These are phyloP conservation scores for Penicillium macrosclerotiorum DNA, from an alignment of 495 filamentous ascomycete species.

Conservation along the genomic window DNA sequence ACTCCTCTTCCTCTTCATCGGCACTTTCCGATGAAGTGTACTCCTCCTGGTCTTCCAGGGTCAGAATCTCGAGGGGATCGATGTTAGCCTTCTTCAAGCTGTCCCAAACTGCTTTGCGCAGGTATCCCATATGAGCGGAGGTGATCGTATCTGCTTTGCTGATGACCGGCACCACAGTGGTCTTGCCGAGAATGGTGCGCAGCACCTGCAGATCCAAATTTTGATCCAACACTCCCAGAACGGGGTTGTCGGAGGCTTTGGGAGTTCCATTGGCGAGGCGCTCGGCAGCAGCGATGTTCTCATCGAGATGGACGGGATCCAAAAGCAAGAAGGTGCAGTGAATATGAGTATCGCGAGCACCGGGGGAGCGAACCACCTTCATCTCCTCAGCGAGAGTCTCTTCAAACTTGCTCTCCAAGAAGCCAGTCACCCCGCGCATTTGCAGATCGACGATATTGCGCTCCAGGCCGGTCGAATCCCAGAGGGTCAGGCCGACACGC, in stretches of 20 bases:
- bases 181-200: slow-evolving; percentile 86
- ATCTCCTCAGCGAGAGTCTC: slow-evolving; percentile 97
- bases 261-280: slow-evolving; percentile 53
- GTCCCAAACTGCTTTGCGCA: slow-evolving; percentile 87
- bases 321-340: slow-evolving; percentile 93
- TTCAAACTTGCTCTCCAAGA: slow-evolving; percentile 97
- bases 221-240: slow-evolving; percentile 72
- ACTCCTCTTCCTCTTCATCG: slow-evolving; percentile 47
- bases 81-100: slow-evolving; percentile 82
- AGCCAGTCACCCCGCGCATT: slow-evolving; percentile 82
- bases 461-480: slow-evolving; percentile 94
- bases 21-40: slow-evolving; percentile 59
- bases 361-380: slow-evolving; percentile 91
- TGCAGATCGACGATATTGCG: slow-evolving; percentile 92
- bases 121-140: slow-evolving; percentile 83
- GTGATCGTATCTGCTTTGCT: slow-evolving; percentile 97
- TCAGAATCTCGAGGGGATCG: slow-evolving; percentile 84
- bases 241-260: slow-evolving; percentile 45
- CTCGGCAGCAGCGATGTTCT: slow-evolving; percentile 71
- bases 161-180: slow-evolving; percentile 92
- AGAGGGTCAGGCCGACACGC: slow-evolving; percentile 87
- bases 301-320: slow-evolving; percentile 82
- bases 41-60: slow-evolving; percentile 70
- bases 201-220: slow-evolving; percentile 89
- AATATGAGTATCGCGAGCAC: slow-evolving; percentile 93